A percentile compares a stretch with the other conserved stretches of the same genome.
These are phyloP conservation scores for Immersiella caudata DNA, from an alignment of 495 filamentous ascomycete genomes.

Conservation along the genomic window DNA sequence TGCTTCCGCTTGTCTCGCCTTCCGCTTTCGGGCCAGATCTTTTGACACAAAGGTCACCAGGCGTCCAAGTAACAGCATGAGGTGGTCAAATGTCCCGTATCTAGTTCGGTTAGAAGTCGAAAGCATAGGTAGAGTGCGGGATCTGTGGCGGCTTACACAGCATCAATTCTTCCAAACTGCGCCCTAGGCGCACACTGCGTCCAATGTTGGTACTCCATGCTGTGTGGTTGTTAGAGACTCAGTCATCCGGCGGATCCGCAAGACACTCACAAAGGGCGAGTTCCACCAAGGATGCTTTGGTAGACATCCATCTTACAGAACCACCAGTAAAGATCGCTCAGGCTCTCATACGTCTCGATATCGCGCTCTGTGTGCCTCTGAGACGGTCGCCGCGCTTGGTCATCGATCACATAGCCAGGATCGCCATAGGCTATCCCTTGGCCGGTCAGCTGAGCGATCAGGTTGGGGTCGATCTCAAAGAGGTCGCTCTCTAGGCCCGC, in stretches of 20 bases:
- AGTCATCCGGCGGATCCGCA: not conserved
- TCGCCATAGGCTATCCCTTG: slow-evolving; percentile 37
- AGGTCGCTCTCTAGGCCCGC: slow-evolving; percentile 21
- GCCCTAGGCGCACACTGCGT: slow-evolving; percentile 82
- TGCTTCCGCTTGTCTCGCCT: slow-evolving; percentile 48
- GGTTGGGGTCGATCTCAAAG: slow-evolving; percentile 39
- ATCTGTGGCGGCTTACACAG: slow-evolving; percentile 54
- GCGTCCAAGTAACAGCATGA: slow-evolving; percentile 79
- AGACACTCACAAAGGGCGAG: slow-evolving; percentile 73
- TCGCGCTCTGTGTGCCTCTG: slow-evolving; percentile 65
- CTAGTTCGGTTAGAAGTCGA: slow-evolving; percentile 29
- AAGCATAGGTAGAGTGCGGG: not conserved
- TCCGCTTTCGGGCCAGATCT: slow-evolving; percentile 78
- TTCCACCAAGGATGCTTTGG: slow-evolving; percentile 87
- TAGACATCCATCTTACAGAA: slow-evolving; percentile 91
- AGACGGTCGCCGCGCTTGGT: not conserved
- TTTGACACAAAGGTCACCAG: slow-evolving; percentile 78
- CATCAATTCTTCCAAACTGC: slow-evolving; percentile 73
- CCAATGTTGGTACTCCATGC: slow-evolving; percentile 80
- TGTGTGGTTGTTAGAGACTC: slow-evolving; percentile 41
- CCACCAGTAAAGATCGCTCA: slow-evolving; percentile 96
- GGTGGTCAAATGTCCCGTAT: slow-evolving; percentile 83
- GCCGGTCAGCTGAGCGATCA: slow-evolving; percentile 46
- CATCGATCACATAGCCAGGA: slow-evolving; percentile 24
- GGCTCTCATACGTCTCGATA: slow-evolving; percentile 74